Base-by-base conservation (phyloP, 352 stramenopile genomes). In the Globisporangium canariense region DNA sequence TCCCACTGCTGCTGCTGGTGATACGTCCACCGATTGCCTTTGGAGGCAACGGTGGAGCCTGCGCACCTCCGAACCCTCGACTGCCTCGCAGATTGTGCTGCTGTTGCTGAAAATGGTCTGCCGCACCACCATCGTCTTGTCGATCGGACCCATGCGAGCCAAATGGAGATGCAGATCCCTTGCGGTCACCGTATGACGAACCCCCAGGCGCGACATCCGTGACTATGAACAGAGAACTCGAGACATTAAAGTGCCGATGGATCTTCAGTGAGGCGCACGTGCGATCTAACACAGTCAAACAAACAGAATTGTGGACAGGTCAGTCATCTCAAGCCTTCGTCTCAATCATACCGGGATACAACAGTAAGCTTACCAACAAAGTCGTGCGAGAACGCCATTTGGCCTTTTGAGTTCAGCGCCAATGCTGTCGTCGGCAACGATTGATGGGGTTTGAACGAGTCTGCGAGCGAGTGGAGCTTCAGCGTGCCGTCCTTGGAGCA, bases 401-500 rank as follows among this genome's bases (percentile, higher is more conserved):
- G 85, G 3, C 87, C 87, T 32, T 78, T 87, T 0, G 85, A 93
- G 51, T 93, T 96, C 28, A 96, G 70, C 1, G 87, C 82, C 5
- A 96, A 64, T 5, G 87, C 81, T 3, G 84, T 84, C 0, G 85
- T 90, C 6, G 82, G 83, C 0, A 96, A 65, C 11, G 81, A 89
- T 54, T 93, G 82, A 46, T 96, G 85, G 1, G 81, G 85, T 57
- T 96, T 96, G 56, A 93, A 86, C 2, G 83, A 81, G 46, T 96
- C 80, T 0, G 87, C 83, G 25, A 96, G 85, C 2, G 88, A 92
- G 62, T 96, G 88, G 0, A 96, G 78, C 63, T 92, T 93, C 0
- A 96, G 67, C 3, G 88, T 96, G 0, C 86, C 86, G 60, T 96
- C 88, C 60, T 96, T 96, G 0, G 86, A 94, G 54, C 88, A 96